Conservation (phyloP, 371 early-diverging fungal species). For the Apophysomyces ossiformis region DNA sequence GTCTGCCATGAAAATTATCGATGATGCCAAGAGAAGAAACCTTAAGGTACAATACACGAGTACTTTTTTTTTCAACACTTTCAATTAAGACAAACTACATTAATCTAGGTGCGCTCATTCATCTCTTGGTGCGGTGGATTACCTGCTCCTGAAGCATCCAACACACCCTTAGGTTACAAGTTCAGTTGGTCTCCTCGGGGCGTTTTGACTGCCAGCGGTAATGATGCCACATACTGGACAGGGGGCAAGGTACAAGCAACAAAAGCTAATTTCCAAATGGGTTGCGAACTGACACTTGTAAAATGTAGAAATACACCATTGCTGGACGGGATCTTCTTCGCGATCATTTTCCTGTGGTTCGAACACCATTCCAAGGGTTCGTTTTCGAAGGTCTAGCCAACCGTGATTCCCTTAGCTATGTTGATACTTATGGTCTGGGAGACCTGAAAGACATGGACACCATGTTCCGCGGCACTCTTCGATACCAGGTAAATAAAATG, state of each 20-base stretch:
- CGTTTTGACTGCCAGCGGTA: slow-evolving; percentile 82
- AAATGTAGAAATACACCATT: slow-evolving; percentile 41
- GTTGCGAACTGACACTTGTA: not conserved
- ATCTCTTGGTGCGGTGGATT: slow-evolving; percentile 92
- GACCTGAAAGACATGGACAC: slow-evolving; percentile 71
- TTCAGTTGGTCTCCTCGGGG: slow-evolving; percentile 91
- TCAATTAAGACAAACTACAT: slow-evolving; percentile 9
- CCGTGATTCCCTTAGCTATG: slow-evolving; percentile 76
- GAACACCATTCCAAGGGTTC: slow-evolving; percentile 79
- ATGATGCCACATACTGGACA: slow-evolving; percentile 80
- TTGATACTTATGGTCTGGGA: slow-evolving; percentile 68
- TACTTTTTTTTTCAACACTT: not conserved
- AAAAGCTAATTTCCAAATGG: not conserved
- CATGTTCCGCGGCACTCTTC: slow-evolving; percentile 87
- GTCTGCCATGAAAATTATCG: slow-evolving; percentile 96
- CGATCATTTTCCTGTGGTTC: slow-evolving; percentile 62
- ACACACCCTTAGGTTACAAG: slow-evolving; percentile 90
- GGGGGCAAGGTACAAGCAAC: slow-evolving; percentile 62
- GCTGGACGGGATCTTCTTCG: slow-evolving; percentile 80
- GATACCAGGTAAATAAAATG: slow-evolving; percentile 61
- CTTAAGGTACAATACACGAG: slow-evolving; percentile 57
- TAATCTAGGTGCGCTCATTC: slow-evolving; percentile 70
- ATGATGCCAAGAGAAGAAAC: slow-evolving; percentile 73
- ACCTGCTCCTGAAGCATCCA: slow-evolving; percentile 87
- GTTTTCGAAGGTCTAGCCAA: slow-evolving; percentile 88